Percentiles rank a stretch among this genome's conserved stretches.
phyloP scores from a whole-genome alignment of 1,139 yeast species.

The Magnusiomyces clavatus region DNA sequence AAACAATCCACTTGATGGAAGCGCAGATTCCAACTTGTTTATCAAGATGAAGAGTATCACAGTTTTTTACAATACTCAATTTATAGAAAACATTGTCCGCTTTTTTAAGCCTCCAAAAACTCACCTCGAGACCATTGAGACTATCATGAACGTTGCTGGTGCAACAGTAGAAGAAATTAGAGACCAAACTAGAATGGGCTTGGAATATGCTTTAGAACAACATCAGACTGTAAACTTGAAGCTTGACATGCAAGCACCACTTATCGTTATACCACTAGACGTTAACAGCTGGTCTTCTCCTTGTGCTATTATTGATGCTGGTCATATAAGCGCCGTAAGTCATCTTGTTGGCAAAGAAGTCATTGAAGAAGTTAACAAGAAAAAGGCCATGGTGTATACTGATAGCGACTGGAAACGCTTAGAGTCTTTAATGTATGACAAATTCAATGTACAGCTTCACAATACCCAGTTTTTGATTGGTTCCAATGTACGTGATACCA shows the following conservation, averaged over 20 bases:
- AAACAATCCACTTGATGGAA: constrained; percentile 71
- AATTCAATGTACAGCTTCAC: constrained; percentile 64
- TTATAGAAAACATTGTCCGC: constrained; percentile 62
- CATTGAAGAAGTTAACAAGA: constrained; percentile 62
- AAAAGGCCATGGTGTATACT: constrained; percentile 55
- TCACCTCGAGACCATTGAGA: constrained; percentile 83
- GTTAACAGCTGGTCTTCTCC: constrained; percentile 77
- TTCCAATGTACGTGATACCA: constrained; percentile 66
- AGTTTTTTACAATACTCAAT: constrained; percentile 74
- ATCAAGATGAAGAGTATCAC: constrained; percentile 83
- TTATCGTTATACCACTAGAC: constrained; percentile 80
- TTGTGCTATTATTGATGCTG: constrained; percentile 91
- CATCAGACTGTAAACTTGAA: constrained; percentile 84
- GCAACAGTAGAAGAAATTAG: constrained; percentile 89
- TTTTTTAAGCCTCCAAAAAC: constrained; percentile 85
- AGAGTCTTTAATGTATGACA: constrained; percentile 81
- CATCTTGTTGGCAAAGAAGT: constrained; percentile 69
- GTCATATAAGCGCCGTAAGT: constrained; percentile 80
- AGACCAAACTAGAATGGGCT: constrained; percentile 81
- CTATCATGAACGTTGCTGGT: constrained; percentile 91
- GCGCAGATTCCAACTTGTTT: constrained; percentile 70
- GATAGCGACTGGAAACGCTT: constrained; percentile 66
- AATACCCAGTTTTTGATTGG: constrained; percentile 90
- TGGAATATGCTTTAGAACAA: constrained; percentile 88
- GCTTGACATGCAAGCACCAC: constrained; percentile 88